Conservation (phyloP, 345 rosid species). For the Salix viminalis region DNA sequence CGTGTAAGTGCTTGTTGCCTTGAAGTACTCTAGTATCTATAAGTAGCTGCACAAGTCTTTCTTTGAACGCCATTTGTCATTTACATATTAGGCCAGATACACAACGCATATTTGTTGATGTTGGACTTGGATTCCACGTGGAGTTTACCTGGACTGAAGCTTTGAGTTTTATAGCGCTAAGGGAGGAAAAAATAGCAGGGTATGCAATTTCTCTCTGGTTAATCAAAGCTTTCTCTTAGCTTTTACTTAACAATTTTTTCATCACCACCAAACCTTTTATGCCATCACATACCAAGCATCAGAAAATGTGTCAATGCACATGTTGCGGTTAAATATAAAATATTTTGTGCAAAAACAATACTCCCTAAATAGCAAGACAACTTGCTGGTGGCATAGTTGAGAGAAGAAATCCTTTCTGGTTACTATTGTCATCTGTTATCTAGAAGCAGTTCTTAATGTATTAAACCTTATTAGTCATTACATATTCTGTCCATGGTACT, state of each 20-base stretch:
- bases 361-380: not conserved
- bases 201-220: conserved; percentile 18
- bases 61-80: not conserved
- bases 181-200: conserved; percentile 66
- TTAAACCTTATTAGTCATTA: not conserved
- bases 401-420: not conserved
- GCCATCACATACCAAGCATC: not conserved
- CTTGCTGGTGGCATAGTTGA: not conserved
- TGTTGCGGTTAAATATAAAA: not conserved
- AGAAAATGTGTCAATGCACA: not conserved
- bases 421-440: not conserved
- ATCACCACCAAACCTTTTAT: not conserved
- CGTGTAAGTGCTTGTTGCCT: conserved; percentile 53
- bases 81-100: conserved; percentile 53
- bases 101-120: conserved; percentile 55
- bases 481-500: not conserved
- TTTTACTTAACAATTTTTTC: not conserved
- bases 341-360: not conserved
- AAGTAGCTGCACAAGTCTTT: not conserved
- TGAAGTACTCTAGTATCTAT: not conserved
- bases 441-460: not conserved
- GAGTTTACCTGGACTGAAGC: conserved; percentile 88
- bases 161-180: conserved; percentile 44
- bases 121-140: conserved; percentile 79
- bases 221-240: not conserved